phyloP scores from a whole-genome alignment of 208 protist species.

The Wallacemonas collosoma region DNA sequence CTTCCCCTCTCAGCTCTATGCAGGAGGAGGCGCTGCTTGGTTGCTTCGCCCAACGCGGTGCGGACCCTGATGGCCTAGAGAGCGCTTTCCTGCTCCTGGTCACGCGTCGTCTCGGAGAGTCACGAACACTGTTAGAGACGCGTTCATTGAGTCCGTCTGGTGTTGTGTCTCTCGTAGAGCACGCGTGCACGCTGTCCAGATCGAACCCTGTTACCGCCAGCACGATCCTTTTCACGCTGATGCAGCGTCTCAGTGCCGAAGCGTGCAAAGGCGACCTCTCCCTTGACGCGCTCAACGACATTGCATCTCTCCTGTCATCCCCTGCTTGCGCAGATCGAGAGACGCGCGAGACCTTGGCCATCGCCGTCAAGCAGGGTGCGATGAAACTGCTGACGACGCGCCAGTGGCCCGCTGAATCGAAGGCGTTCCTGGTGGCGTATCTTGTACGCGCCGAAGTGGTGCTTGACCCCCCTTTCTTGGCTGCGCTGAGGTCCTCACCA shows the following conservation, averaged over 20 bases:
- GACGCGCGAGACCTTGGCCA: conserved; percentile 30
- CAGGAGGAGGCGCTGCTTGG: conserved; percentile 40
- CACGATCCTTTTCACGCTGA: conserved; percentile 12
- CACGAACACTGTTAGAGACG: conserved; percentile 29
- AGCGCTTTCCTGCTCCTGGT: conserved; percentile 56
- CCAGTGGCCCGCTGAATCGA: conserved; percentile 25
- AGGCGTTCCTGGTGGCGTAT: conserved; percentile 73
- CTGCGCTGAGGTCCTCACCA: conserved; percentile 26
- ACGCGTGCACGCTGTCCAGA: conserved; percentile 8
- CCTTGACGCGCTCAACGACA: conserved; percentile 42
- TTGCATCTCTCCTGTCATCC: conserved; percentile 48
- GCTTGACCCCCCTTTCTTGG: conserved; percentile 40
- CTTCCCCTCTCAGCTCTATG: background rate
- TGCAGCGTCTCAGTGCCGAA: conserved; percentile 22
- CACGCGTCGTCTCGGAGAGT: conserved; percentile 59
- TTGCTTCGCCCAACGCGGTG: conserved; percentile 40
- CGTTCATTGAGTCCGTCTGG: conserved; percentile 18
- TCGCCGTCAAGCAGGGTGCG: conserved; percentile 24
- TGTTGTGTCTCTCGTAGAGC: conserved; percentile 14
- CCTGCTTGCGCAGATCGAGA: conserved; percentile 24
- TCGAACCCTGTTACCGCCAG: background rate
- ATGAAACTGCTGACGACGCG: conserved; percentile 24
- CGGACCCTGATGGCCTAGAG: conserved; percentile 39
- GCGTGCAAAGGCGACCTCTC: conserved; percentile 21
- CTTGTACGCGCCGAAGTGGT: conserved; percentile 59